Conservation (phyloP, 2,329 filamentous ascomycete species). For the Penicillium sp. region DNA sequence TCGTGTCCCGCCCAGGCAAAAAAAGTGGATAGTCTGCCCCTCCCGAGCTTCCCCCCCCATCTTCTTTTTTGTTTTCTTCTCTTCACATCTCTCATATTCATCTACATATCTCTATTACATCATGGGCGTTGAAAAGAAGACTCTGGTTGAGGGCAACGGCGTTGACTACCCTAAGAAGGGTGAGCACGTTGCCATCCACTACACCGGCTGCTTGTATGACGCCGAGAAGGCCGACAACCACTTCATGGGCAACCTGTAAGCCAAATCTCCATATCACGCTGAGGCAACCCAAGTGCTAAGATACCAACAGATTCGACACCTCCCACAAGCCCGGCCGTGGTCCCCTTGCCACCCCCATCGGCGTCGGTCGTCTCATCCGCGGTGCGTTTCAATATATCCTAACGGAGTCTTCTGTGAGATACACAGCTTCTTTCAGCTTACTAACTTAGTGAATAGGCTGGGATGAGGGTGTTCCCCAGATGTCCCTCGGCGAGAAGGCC, state of each 20-base stretch:
- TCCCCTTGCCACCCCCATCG: slow-evolving; percentile 76
- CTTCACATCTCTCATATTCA: neutral
- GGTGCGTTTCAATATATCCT: slow-evolving; percentile 55
- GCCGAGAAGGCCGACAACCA: slow-evolving; percentile 57
- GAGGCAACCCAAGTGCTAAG: neutral
- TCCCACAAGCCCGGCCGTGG: slow-evolving; percentile 66
- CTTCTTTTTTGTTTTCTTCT: neutral
- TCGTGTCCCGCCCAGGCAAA: slow-evolving; percentile 4
- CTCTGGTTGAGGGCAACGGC: slow-evolving; percentile 61
- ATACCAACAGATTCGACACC: slow-evolving; percentile 73
- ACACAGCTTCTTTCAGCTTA: neutral
- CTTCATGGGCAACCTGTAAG: slow-evolving; percentile 68
- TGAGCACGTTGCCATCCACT: slow-evolving; percentile 81
- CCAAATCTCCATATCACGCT: slow-evolving; percentile 12
- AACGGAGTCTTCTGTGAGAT: neutral
- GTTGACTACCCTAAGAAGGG: slow-evolving; percentile 61
- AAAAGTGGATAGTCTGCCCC: slow-evolving; percentile 11
- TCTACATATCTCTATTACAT: neutral
- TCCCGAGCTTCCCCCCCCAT: neutral
- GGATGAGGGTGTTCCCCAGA: slow-evolving; percentile 81
- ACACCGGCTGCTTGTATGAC: slow-evolving; percentile 85
- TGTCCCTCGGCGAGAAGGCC: slow-evolving; percentile 90
- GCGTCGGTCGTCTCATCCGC: slow-evolving; percentile 79
- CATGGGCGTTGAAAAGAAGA: slow-evolving; percentile 71
- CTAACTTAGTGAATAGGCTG: slow-evolving; percentile 52